phyloP scores from a whole-genome alignment of 2,329 filamentous ascomycete species.

The Amauroascus niger region DNA sequence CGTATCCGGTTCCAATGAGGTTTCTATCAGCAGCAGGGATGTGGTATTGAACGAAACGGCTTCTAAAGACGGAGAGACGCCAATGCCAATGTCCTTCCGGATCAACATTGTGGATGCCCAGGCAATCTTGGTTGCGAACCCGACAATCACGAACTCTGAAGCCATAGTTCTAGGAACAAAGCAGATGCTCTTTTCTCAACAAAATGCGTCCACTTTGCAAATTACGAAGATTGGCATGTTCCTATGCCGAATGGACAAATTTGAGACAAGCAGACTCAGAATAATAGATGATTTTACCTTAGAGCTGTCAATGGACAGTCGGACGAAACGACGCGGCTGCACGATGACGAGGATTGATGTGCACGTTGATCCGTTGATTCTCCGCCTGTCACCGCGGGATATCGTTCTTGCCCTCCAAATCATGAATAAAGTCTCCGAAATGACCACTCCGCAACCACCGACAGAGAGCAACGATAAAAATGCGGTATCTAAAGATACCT shows the following conservation, averaged over 20 bases:
- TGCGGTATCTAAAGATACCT: neutral
- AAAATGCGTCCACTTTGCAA: slow-evolving; percentile 88
- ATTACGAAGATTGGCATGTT: slow-evolving; percentile 97
- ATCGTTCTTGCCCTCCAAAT: slow-evolving; percentile 92
- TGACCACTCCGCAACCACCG: slow-evolving; percentile 50
- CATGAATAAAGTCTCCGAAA: slow-evolving; percentile 76
- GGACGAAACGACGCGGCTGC: slow-evolving; percentile 49
- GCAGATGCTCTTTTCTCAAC: slow-evolving; percentile 83
- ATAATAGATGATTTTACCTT: slow-evolving; percentile 96
- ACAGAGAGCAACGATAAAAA: slow-evolving; percentile 27
- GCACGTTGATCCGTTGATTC: slow-evolving; percentile 80
- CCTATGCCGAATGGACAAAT: slow-evolving; percentile 94
- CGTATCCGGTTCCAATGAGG: slow-evolving; percentile 9
- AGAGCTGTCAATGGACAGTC: slow-evolving; percentile 74
- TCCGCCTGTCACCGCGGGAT: slow-evolving; percentile 84
- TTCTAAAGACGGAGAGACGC: slow-evolving; percentile 23
- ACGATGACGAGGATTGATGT: slow-evolving; percentile 69
- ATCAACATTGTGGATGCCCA: slow-evolving; percentile 94
- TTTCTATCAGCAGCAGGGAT: neutral
- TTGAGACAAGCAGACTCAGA: slow-evolving; percentile 77
- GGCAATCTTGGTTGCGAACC: slow-evolving; percentile 92
- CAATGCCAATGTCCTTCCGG: slow-evolving; percentile 73
- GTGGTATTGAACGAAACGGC: neutral
- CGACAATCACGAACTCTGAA: slow-evolving; percentile 78
- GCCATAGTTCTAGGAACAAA: slow-evolving; percentile 93